Conservation (phyloP, 495 filamentous ascomycete genomes). For the Tuber brumale region DNA sequence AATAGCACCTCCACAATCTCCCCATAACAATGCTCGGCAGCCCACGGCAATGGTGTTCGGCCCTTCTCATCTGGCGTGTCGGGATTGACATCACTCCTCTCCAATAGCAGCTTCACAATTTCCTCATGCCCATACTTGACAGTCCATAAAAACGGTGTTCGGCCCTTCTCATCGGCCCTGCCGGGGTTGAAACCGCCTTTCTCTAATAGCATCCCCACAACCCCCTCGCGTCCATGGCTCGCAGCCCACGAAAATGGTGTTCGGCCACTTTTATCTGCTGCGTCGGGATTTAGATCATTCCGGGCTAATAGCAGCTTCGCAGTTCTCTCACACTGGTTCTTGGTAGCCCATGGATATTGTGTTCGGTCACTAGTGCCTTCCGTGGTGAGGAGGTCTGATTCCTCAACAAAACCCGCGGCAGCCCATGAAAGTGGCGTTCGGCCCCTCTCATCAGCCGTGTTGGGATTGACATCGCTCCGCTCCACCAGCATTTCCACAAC, state of each 20-base stretch:
- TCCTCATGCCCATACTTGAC: conserved; percentile 43
- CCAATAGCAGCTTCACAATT: conserved; percentile 33
- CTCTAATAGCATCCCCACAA: too few species aligned
- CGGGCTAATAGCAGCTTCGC: too few species aligned
- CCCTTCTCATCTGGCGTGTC: conserved; percentile 7
- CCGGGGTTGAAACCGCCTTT: too few species aligned
- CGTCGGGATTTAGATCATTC: too few species aligned
- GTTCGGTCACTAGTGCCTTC: conserved; percentile 16
- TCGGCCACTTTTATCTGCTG: too few species aligned
- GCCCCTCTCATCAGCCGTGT: conserved; percentile 8
- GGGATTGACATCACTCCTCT: conserved; percentile 6
- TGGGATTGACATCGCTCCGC: conserved; percentile 8
- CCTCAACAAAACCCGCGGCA: conserved; percentile 32
- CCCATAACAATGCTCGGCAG: too few species aligned
- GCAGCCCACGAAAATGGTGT: too few species aligned
- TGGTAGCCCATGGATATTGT: conserved; percentile 36
- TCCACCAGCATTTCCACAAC: conserved; percentile 41
- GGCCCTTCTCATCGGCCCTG: conserved; percentile 19
- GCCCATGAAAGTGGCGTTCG: conserved; percentile 29
- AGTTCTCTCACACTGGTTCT: conserved; percentile 17
- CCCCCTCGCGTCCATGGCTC: too few species aligned
- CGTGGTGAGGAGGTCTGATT: too few species aligned
- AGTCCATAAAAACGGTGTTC: conserved; percentile 45
- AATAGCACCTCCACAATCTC: too few species aligned
- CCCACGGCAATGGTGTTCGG: too few species aligned